These are phyloP conservation scores for Phytophthora constricta DNA, from an alignment of 352 stramenopile genomes.

Conservation along the genomic window DNA sequence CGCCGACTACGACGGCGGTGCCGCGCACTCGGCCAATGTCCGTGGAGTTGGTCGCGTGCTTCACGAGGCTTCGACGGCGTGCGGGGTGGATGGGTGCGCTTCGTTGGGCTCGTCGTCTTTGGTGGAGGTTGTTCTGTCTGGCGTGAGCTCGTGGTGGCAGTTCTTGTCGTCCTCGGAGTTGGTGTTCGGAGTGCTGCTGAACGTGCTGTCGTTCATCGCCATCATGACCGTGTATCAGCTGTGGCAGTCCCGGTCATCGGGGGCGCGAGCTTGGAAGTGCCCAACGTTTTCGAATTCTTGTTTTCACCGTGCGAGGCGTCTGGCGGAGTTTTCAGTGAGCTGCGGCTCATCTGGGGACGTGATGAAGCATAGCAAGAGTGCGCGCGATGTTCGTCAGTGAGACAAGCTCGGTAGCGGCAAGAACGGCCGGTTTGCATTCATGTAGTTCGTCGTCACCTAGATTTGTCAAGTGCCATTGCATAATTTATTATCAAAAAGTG, in stretches of 20 bases:
- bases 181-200: conserved; percentile 69
- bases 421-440: conserved; percentile 3
- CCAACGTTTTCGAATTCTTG: neutral
- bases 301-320: neutral
- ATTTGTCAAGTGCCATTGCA: neutral
- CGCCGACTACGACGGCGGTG: conserved; percentile 56
- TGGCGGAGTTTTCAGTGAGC: neutral
- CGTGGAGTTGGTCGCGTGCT: conserved; percentile 65
- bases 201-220: conserved; percentile 73
- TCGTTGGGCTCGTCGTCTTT: conserved; percentile 31
- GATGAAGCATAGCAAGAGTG: conserved; percentile 8
- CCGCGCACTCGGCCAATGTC: conserved; percentile 45
- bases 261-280: conserved; percentile 19
- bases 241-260: conserved; percentile 43
- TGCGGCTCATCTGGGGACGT: neutral
- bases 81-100: conserved; percentile 38
- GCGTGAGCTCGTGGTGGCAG: conserved; percentile 50
- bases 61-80: conserved; percentile 58
- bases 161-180: conserved; percentile 68
- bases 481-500: neutral
- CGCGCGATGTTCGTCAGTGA: conserved; percentile 9
- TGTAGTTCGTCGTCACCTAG: too few species aligned
- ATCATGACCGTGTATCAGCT: conserved; percentile 72
- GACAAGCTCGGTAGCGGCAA: conserved; percentile 6
- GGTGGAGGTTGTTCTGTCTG: conserved; percentile 40